A percentile compares a stretch with the other conserved stretches of the same genome.
Evolutionary conservation across 2,329 filamentous ascomycete genomes (phyloP).

Genomic region (Sarocladiaceae sp.): DNA sequence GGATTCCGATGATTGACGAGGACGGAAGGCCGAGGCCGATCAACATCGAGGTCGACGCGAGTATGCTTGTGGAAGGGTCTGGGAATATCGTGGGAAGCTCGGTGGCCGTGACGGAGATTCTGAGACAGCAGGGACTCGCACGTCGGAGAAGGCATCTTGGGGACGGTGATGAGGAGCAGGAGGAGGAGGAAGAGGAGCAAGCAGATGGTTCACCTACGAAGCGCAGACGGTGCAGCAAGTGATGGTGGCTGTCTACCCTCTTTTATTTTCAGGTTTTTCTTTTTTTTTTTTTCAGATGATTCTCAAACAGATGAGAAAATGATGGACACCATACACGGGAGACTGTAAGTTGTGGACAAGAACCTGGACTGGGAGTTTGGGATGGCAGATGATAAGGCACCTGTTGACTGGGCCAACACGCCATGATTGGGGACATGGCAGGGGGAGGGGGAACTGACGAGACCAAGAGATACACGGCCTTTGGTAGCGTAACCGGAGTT

Average conservation of each 20-base stretch:
- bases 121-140: conserved; percentile 17
- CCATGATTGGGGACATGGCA: neutral
- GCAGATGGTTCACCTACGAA: conserved; percentile 7
- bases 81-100: conserved; percentile 37
- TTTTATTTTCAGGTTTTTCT: neutral
- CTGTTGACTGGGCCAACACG: too few species aligned
- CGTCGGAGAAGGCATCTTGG: conserved; percentile 16
- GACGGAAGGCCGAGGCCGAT: conserved; percentile 36
- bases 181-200: conserved; percentile 13
- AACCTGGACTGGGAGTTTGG: too few species aligned
- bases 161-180: conserved; percentile 15
- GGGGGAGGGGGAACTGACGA: neutral
- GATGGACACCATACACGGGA: too few species aligned
- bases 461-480: neutral
- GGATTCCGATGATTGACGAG: conserved; percentile 40
- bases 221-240: conserved; percentile 8
- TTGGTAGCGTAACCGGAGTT: neutral
- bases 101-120: conserved; percentile 20
- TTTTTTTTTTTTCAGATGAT: neutral
- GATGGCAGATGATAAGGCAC: too few species aligned
- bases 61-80: conserved; percentile 36
- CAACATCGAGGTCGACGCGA: conserved; percentile 37
- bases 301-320: too few species aligned
- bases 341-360: too few species aligned
- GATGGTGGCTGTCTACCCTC: too few species aligned